Conservation (phyloP, 768 basidiomycete species). For the Pleurotus giganteus region DNA sequence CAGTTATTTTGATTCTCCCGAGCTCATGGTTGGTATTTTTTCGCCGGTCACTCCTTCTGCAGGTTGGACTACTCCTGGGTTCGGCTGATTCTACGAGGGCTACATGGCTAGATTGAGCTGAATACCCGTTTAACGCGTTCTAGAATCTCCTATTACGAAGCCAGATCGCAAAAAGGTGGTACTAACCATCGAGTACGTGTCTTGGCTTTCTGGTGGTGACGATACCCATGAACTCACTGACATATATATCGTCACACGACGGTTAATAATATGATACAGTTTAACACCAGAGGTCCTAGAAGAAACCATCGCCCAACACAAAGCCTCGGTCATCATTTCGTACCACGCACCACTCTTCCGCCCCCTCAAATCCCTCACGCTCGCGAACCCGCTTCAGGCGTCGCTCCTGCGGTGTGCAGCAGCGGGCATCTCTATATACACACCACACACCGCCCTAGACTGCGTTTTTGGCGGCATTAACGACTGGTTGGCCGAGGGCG, state of each 20-base stretch:
- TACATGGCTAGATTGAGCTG: not conserved
- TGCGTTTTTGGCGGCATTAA: slow-evolving; percentile 83
- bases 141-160: slow-evolving; percentile 55
- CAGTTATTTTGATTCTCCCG: slow-evolving; percentile 8
- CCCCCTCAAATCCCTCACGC: slow-evolving; percentile 71
- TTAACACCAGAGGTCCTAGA: slow-evolving; percentile 68
- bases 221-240: slow-evolving; percentile 1
- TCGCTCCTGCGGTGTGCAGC: slow-evolving; percentile 80
- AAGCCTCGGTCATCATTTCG: slow-evolving; percentile 62
- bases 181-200: slow-evolving; percentile 67
- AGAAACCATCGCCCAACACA: slow-evolving; percentile 54
- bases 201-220: not conserved
- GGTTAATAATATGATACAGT: slow-evolving; percentile 39
- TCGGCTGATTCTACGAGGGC: slow-evolving; percentile 14
- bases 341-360: slow-evolving; percentile 89
- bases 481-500: slow-evolving; percentile 76
- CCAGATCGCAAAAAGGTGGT: slow-evolving; percentile 48
- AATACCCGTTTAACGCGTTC: not conserved
- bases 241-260: slow-evolving; percentile 12
- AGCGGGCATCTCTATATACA: slow-evolving; percentile 81
- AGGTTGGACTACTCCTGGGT: slow-evolving; percentile 81
- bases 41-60: too few relatives aligned
- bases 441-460: slow-evolving; percentile 88
- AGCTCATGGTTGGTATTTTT: slow-evolving; percentile 15
- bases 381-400: slow-evolving; percentile 74